A percentile compares a stretch with the other conserved stretches of the same genome.
These are phyloP conservation scores for Phalaenopsis equestris DNA, from an alignment of 106 monocot genomes.

Conservation along the genomic window DNA sequence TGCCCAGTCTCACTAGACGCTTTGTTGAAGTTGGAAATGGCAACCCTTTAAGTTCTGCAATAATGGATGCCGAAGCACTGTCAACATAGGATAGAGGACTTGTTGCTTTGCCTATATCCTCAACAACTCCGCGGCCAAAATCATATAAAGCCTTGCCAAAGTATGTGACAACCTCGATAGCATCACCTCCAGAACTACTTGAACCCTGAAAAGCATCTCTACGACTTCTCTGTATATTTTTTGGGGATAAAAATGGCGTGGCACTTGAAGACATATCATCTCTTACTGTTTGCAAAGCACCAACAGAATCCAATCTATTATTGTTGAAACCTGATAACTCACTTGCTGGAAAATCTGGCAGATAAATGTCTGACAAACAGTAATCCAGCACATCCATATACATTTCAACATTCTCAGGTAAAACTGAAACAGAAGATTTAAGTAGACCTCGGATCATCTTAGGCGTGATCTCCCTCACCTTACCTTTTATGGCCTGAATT, in stretches of 20 bases:
- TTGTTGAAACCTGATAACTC: constrained; percentile 14
- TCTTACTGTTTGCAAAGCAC: constrained; percentile 12
- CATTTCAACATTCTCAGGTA: constrained; percentile 61
- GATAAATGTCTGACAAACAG: constrained; percentile 75
- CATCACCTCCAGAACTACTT: constrained; percentile 50
- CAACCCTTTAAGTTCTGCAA: constrained; percentile 64
- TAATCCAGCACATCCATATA: constrained; percentile 93
- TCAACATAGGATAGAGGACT: constrained; percentile 19
- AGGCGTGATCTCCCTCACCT: constrained; percentile 83
- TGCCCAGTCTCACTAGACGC: constrained; percentile 52
- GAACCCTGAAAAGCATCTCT: constrained; percentile 17
- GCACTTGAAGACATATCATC: constrained; percentile 8
- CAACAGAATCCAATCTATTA: constrained; percentile 6
- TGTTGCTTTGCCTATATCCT: constrained; percentile 70
- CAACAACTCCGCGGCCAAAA: constrained; percentile 90
- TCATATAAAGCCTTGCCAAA: constrained; percentile 94
- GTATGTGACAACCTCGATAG: constrained; percentile 65
- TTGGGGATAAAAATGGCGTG: constrained; percentile 23
- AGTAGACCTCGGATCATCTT: constrained; percentile 94
- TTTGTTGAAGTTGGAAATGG: constrained; percentile 88
- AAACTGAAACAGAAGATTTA: constrained; percentile 60
- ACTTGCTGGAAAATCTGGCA: constrained; percentile 15
- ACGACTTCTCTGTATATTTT: constrained; percentile 19
- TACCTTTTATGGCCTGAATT: constrained; percentile 79
- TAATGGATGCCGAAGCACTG: constrained; percentile 24